A percentile compares a stretch with the other conserved stretches of the same genome.
These are phyloP conservation scores for Cyphellophora europaea DNA, from an alignment of 2,329 filamentous ascomycete genomes.

Conservation along the genomic window DNA sequence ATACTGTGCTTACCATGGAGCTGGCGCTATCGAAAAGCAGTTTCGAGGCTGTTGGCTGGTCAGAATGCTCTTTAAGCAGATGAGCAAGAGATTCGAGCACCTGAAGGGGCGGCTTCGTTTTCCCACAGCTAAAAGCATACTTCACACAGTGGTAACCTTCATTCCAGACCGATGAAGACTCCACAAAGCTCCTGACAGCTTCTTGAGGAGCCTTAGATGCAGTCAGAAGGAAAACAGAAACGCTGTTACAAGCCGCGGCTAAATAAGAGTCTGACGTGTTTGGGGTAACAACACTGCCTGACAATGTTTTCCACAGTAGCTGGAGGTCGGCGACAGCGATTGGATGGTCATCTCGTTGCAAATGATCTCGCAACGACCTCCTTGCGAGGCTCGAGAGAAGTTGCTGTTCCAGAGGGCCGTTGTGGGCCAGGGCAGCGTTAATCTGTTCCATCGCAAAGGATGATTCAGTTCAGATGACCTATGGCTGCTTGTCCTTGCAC, in stretches of 20 bases:
- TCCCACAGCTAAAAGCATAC: slow-evolving; percentile 31
- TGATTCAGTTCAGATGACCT: too few species aligned
- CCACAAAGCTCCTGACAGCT: slow-evolving; percentile 24
- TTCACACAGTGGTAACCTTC: slow-evolving; percentile 30
- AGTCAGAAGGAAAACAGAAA: slow-evolving; percentile 33
- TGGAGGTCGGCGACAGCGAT: slow-evolving; percentile 13
- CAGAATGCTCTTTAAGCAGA: slow-evolving; percentile 22
- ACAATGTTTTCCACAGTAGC: slow-evolving; percentile 29
- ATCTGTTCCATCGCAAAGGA: too few species aligned
- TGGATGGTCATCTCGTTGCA: slow-evolving; percentile 1
- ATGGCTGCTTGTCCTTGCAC: too few species aligned
- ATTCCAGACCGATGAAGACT: slow-evolving; percentile 28
- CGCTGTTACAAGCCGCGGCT: slow-evolving; percentile 33
- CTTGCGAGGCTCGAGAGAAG: slow-evolving; percentile 13
- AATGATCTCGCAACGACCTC: slow-evolving; percentile 5
- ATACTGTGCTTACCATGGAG: slow-evolving; percentile 11
- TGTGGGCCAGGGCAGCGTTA: slow-evolving; percentile 18
- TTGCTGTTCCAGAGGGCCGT: slow-evolving; percentile 8
- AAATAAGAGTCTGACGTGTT: slow-evolving; percentile 30
- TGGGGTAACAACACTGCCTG: slow-evolving; percentile 30
- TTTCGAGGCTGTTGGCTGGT: slow-evolving; percentile 4
- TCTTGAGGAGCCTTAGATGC: slow-evolving; percentile 23
- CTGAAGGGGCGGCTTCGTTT: slow-evolving; percentile 35
- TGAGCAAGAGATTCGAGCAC: slow-evolving; percentile 29
- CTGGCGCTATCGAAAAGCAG: slow-evolving; percentile 6